phyloP scores from a whole-genome alignment of 2,329 filamentous ascomycete species.

The Niveomyces coronatus region DNA sequence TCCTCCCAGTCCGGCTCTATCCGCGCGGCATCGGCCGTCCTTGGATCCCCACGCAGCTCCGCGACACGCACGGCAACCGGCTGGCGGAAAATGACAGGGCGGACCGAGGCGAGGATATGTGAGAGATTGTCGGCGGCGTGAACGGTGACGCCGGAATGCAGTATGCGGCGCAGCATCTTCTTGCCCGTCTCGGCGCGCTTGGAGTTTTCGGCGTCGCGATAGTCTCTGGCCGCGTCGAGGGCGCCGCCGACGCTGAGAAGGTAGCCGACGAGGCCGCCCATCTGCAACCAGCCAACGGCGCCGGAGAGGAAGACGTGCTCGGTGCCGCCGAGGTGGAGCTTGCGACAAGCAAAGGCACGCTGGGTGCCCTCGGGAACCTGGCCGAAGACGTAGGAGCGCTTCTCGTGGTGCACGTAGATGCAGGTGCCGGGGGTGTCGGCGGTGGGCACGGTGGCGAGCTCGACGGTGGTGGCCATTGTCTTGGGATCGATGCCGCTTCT shows the following conservation, averaged over 20 bases:
- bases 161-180: slow-evolving; percentile 16
- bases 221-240: slow-evolving; percentile 36
- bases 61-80: slow-evolving; percentile 62
- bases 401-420: slow-evolving; percentile 69
- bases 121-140: slow-evolving; percentile 74
- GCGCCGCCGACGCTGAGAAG: slow-evolving; percentile 74
- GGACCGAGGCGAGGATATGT: slow-evolving; percentile 70
- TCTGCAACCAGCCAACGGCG: slow-evolving; percentile 60
- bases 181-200: slow-evolving; percentile 29
- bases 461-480: slow-evolving; percentile 62
- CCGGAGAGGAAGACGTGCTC: slow-evolving; percentile 79
- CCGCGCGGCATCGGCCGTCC: slow-evolving; percentile 12
- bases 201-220: slow-evolving; percentile 27
- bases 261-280: slow-evolving; percentile 76
- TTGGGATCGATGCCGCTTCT: slow-evolving; percentile 12
- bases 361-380: slow-evolving; percentile 77
- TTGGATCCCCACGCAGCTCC: slow-evolving; percentile 49
- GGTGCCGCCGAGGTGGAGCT: slow-evolving; percentile 52
- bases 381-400: slow-evolving; percentile 77
- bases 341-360: slow-evolving; percentile 60
- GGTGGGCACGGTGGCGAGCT: slow-evolving; percentile 73
- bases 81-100: slow-evolving; percentile 78
- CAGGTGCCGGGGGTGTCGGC: slow-evolving; percentile 77
- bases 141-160: slow-evolving; percentile 43
- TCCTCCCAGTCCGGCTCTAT: slow-evolving; percentile 64